These are phyloP conservation scores for Xylaria bambusicola DNA, from an alignment of 495 filamentous ascomycete genomes.

Conservation along the genomic window DNA sequence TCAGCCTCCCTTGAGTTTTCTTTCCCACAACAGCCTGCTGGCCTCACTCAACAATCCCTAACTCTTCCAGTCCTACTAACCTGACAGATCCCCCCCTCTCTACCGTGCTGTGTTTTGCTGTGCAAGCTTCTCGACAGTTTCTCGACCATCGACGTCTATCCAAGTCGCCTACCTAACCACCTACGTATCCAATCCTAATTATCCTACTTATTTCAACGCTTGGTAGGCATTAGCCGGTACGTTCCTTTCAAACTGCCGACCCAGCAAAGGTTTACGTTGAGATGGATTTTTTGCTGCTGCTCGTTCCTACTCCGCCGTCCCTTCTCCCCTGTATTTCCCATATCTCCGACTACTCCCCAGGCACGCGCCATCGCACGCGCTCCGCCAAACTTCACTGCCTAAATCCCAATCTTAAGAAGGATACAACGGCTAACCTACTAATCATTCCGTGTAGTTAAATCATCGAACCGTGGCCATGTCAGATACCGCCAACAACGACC, in stretches of 20 bases:
- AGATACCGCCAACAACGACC: constrained; percentile 30
- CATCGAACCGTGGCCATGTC: constrained; percentile 24
- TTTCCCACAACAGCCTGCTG: too few relatives aligned
- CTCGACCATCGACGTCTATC: neutral
- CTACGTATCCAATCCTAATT: too few relatives aligned
- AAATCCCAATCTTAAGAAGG: too few relatives aligned
- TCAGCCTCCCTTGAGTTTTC: too few relatives aligned
- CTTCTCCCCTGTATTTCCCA: neutral
- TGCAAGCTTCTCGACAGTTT: neutral
- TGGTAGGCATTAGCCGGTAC: neutral
- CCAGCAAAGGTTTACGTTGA: neutral
- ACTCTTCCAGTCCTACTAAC: too few relatives aligned
- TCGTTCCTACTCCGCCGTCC: neutral
- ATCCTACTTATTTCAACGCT: neutral
- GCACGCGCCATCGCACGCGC: too few relatives aligned
- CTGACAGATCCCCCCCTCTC: neutral
- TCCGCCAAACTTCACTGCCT: neutral
- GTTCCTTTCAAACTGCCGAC: too few relatives aligned
- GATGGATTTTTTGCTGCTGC: neutral
- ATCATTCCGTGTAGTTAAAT: constrained; percentile 6
- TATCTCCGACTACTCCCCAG: too few relatives aligned
- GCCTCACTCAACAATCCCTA: too few relatives aligned
- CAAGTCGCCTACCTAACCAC: neutral
- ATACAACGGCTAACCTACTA: neutral
- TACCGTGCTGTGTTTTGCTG: neutral